Evolutionary conservation across 2,329 filamentous ascomycete genomes (phyloP), one percentile per base, ranked within the genome.

Genomic region (Mariannaea sp.): DNA sequence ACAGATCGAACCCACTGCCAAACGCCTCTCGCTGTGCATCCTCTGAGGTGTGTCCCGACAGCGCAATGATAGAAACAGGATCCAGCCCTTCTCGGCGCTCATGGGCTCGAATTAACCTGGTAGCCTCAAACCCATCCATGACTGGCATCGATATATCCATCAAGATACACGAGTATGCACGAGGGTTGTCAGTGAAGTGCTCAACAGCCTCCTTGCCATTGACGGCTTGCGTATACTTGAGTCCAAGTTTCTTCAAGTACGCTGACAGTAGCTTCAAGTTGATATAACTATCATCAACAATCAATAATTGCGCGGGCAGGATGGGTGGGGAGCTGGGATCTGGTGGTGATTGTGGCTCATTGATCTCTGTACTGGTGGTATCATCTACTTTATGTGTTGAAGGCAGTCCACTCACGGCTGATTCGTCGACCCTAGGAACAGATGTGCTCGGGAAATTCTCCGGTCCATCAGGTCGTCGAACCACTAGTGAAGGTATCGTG

Each of bases 81-180:
- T 68, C 55, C 0, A 80, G 61, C 0, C 71, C 68, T 5, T 72
- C 63, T 0, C 77, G 70, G 3, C 71, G 67, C 60, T 84, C 82
- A 27, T 79, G 71, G 1, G 73, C 71, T 1, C 81, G 73, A 12
- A 83, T 82, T n/a, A 71, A 69, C 1, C 75, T 68, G 1, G 80
- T 81, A 0, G 77, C 75, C 13, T 77, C 77, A 3, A 81, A 73
- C 0, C 79, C 79, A 55, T 84, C 77, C 62, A 84, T 78, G 3
- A 83, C 67, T 0, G 82, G 82, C 82, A 85, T 84, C 48, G 75
- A 81, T 1, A 83, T 77, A 57, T 84, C 81, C 62, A 75, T 77
- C 4, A 77, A 56, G 0, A 77, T 56, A 43, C 67, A 71, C 1
- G 52, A 53, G 19, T 64, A 74, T 0, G 61, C 45, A 0, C 57